These are phyloP conservation scores for Tolypocladium album DNA, from an alignment of 2,329 filamentous ascomycete genomes.

Conservation along the genomic window DNA sequence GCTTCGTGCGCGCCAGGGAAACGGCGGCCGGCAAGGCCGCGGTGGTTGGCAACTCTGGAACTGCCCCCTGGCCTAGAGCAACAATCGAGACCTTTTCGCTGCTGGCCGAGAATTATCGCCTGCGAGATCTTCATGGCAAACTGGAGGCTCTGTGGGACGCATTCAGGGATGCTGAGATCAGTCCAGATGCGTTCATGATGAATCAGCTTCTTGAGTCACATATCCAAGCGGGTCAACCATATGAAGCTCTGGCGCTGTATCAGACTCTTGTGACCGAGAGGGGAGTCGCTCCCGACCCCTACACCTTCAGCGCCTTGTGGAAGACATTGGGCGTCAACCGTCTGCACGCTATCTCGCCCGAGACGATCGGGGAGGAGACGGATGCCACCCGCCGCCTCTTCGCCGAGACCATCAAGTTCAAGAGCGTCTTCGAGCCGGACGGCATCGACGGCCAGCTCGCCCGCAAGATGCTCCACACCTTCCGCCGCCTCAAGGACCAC, in stretches of 20 bases:
- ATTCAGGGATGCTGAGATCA: constrained; percentile 52
- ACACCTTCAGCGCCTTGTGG: constrained; percentile 62
- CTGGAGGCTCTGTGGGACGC: constrained; percentile 52
- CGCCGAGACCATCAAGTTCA: constrained; percentile 36
- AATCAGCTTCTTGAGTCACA: constrained; percentile 66
- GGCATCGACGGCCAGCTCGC: constrained; percentile 35
- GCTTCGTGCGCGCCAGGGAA: constrained; percentile 44
- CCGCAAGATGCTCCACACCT: constrained; percentile 38
- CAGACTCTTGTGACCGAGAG: constrained; percentile 36
- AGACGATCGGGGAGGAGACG: constrained; percentile 17
- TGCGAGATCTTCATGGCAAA: constrained; percentile 45
- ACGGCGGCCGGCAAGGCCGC: background rate
- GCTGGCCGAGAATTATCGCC: constrained; percentile 60
- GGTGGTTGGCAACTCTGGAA: background rate
- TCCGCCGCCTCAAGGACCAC: constrained; percentile 34
- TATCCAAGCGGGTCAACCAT: constrained; percentile 45
- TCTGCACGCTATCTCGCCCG: constrained; percentile 22
- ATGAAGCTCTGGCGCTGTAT: constrained; percentile 46
- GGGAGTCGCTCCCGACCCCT: constrained; percentile 48
- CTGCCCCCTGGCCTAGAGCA: constrained; percentile 38
- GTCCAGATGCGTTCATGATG: constrained; percentile 63
- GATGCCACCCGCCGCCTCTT: constrained; percentile 31
- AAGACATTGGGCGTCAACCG: constrained; percentile 43
- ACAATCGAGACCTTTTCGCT: constrained; percentile 71
- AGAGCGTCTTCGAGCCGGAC: constrained; percentile 30